Base-by-base conservation (phyloP, 202 grass and related monocot genomes). In the Schoenoplectus tabernaemontani region DNA sequence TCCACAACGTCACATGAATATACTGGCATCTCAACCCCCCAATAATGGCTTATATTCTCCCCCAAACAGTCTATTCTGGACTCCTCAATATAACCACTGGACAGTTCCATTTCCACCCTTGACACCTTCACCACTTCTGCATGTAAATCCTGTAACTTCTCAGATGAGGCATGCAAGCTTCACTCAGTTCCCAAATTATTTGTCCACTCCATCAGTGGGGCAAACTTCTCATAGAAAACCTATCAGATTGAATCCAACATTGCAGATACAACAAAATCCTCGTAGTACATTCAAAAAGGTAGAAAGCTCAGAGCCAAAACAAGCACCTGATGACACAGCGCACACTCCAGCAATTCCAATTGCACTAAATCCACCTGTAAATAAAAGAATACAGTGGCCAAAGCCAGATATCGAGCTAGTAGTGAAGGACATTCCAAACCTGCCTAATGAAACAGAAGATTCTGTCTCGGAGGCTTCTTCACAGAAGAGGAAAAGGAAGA, bases 371-470 rank as follows among this genome's bases (percentile, higher is more conserved):
- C 75, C 12, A 78, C 19, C 53, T 23, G 53, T 20, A 59, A 78
- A 58, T 9, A 13, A 78, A 59, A 60, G 54, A 1, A 59, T 59
- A 57, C 32, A 26, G 53, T 60, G 50, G 50, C 75, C 75, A 41
- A 57, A 57, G 39, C 75, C 75, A 41, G 75, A 60, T 78, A 78
- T 43, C 16, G 75, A 78, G 2, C 53, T 78, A 28, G 53, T 78
- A 78, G 75, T 78, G 19, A 78, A 60, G 36, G 53, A 59, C 2
- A 20, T 39, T 6, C 3, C 33, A 77, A 19, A 57, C 7, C 46
- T 6, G 6, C 19, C 30, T 51, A 75, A 33, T 6, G 24, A 76
- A 57, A 71, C 66, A 46, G 17, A 24, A 24, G 36, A 42, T 32
- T 33, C 2, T 46, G 59, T 13, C 59, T 23, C n/a, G 0, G 37